Evolutionary conservation across 2,329 filamentous ascomycete species (phyloP), one percentile per base, ranked within the genome.

Genomic region (Colletotrichum sansevieriae): DNA sequence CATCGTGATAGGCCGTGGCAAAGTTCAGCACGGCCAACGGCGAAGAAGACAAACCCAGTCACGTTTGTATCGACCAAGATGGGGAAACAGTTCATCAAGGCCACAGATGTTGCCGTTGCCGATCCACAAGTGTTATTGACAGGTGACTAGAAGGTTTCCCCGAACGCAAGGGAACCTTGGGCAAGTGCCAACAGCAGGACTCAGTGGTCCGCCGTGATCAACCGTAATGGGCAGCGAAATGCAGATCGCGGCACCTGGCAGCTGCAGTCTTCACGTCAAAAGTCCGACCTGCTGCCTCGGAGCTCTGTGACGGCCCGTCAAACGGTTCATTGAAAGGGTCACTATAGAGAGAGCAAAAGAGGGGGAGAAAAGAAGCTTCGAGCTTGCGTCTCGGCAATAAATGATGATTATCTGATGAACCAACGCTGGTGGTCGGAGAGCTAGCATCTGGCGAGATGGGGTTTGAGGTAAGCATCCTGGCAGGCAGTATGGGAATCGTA

Each of bases 101-200:
- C 43, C n/a, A n/a, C 9, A 49, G 18, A 20, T 10, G 55, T 66
- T 51, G 43, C 51, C 58, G 51, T 43, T 29, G 52, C 6, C 7
- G 54, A 58, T 65, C 46, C 33, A 22, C 61, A 41, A 22, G 54
- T 59, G 65, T 59, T 20, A 49, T 41, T 65, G 61, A 55, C 54
- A 29, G 61, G 55, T 44, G 33, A 33, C 35, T 35, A 13, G 13
- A 44, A 20, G 25, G 35, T 52, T 64, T 51, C 29, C 3, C 5
- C 6, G 20, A 49, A 35, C 10, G 35, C 52, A 54, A 58, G 44
- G 60, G n/a, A 51, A 7, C 46, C 65, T 46, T 52, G 46, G 10
- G 12, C 8, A 25, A 12, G 8, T 15, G 5, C 4, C 29, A 57
- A 35, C 52, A 57, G 43, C 37, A 57, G 13, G 25, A 62, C 12